These are phyloP conservation scores for Xylaria sp. DNA, from an alignment of 2,329 filamentous ascomycete species.

Conservation along the genomic window DNA sequence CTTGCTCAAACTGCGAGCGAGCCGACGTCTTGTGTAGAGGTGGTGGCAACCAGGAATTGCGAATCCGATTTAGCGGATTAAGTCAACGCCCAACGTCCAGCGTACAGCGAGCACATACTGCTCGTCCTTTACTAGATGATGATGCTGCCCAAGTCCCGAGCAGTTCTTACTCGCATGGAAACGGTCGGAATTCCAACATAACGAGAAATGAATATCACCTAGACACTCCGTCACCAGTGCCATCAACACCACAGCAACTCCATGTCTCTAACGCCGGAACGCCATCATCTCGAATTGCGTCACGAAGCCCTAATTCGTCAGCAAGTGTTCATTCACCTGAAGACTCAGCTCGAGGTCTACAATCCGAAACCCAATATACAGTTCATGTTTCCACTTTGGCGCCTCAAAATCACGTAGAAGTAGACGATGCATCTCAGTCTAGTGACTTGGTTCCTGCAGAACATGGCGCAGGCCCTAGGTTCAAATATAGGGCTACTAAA, in stretches of 20 bases:
- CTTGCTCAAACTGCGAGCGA: conserved; percentile 19
- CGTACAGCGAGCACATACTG: not conserved
- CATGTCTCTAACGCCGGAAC: not conserved
- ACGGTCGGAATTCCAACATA: not conserved
- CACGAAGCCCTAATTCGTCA: not conserved
- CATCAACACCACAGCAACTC: not conserved
- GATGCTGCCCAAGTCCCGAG: not conserved
- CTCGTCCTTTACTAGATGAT: not conserved
- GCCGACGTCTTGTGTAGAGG: conserved; percentile 5
- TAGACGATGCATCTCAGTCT: not conserved
- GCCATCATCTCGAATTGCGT: not conserved
- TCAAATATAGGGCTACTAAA: not conserved
- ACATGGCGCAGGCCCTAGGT: not conserved
- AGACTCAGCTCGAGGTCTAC: not conserved
- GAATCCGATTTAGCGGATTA: conserved; percentile 12
- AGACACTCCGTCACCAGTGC: not conserved
- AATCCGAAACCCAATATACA: not conserved
- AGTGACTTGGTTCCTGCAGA: not conserved
- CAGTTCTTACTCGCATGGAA: not conserved
- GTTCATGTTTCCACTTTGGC: not conserved
- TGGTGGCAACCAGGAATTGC: conserved; percentile 18
- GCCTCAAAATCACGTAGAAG: not conserved
- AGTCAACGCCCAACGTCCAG: not conserved
- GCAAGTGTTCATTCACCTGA: not conserved
- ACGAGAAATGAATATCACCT: not conserved